Base-by-base conservation (phyloP, 2,329 filamentous ascomycete genomes). In the Venturia pyrina region DNA sequence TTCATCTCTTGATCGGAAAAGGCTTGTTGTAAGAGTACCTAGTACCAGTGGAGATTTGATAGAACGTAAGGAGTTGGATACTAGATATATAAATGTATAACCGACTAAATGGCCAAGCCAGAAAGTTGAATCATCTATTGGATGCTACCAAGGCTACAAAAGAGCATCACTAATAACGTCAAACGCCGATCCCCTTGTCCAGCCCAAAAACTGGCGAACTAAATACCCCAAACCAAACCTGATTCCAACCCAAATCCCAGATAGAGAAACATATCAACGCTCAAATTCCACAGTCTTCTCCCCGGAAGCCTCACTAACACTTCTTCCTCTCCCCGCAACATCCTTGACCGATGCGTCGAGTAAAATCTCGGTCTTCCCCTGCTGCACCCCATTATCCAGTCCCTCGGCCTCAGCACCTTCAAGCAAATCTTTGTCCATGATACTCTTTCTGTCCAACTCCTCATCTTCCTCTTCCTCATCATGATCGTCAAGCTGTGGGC, bases 401-500 rank as follows among this genome's bases (percentile, higher is more conserved):
- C 75, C 79, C 65, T 76, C 78, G 34, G 80, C 80, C 67, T 83
- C 81, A 4, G 80, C 80, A 1, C 78, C 80, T 63, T 81, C 79
- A 1, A 83, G 72, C n/a, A 83, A 68, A 72, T 82, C 80, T 13
- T 75, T 66, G 66, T 78, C 77, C 10, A 64, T 43, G 21, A 72
- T 62, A 57, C 68, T 70, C 41, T 67, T 64, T 64, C 74, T 74
- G 1, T 73, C 74, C 48, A 72, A 69, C 6, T 69, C 70, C 0
- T 88, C 88, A 0, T 89, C 88, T 1, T 87, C 86, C 0, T 90
- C 88, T 0, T 91, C 89, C 0, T 87, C 84, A 0, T 84, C 83
- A 1, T 79, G 76, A 68, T 80, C 80, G 71, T 88, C 81, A 44
- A 74, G 75, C 2, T 69, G 71, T 8, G 72, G 72, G 57, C 83